Evolutionary conservation across 2,329 filamentous ascomycete genomes (phyloP), one percentile per base, ranked within the genome.

Genomic region (Aureobasidium sp.): DNA sequence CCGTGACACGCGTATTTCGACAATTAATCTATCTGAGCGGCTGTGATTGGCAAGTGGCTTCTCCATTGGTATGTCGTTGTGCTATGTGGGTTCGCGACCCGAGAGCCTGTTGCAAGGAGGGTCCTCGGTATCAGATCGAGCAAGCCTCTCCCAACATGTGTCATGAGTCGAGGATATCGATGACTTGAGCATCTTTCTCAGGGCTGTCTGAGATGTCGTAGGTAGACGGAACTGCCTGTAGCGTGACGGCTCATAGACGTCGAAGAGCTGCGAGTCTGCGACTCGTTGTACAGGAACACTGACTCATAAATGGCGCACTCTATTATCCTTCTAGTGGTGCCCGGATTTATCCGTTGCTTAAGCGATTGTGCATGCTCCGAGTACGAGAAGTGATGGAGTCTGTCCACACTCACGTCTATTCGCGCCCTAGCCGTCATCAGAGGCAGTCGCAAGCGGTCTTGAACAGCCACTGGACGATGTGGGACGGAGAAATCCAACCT

Each of bases 241-340:
- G 30, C 10, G 37, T 44, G 21, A 36, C 29, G 29, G 37, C 29
- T 29, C 30, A 9, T 37, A 21, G 16, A 21, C 37, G 25, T 36
- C 29, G 41, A 8, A 57, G 30, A 47, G 34, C n/a, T n/a, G n/a
- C 21, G 21, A 21, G 21, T 21, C 30, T 27, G 29, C 39, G 21
- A 39, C 30, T 39, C 34, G 54, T 47, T 58, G 42, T 58, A 39
- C 32, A 48, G 41, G 39, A 29, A 39, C 29, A 57, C 42, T 58
- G 54, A 58, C 54, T 58, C 54, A 58, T 48, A 41, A 59, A 59
- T 59, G 36, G 44, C 57, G 57, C 57, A 59, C 57, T 59, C 44
- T 59, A 50, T 59, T 59, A 50, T 41, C 57, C 44, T 59, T 59
- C 57, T 37, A 45, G n/a, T 21, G 30, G 45, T 50, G 57, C 57